Evolutionary conservation across 1,284 basidiomycete genomes (phyloP).

Genomic region (Apiotrichum domesticum): DNA sequence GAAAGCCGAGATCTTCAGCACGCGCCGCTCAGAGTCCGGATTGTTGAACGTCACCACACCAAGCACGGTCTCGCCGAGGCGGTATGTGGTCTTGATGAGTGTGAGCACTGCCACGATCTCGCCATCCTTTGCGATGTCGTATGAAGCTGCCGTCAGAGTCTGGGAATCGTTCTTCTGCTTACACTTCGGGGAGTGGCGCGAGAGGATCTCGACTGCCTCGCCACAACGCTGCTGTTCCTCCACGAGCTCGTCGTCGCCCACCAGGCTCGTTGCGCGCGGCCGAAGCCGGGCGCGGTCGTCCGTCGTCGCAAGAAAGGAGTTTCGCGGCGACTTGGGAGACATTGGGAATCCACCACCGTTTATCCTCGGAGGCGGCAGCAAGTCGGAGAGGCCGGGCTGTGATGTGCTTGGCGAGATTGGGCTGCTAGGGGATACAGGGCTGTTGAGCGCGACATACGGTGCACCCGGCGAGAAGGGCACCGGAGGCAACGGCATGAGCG

Average conservation of each 20-base stretch:
- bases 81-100: constrained; percentile 78
- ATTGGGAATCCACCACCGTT: neutral
- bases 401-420: neutral
- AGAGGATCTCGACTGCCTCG: constrained; percentile 84
- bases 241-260: constrained; percentile 43
- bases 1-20: constrained; percentile 64
- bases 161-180: constrained; percentile 19
- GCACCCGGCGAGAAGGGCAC: neutral
- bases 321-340: neutral
- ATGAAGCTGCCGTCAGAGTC: constrained; percentile 58
- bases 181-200: constrained; percentile 82
- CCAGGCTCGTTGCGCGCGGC: constrained; percentile 22
- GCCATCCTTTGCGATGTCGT: constrained; percentile 86
- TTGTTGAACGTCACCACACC: constrained; percentile 83
- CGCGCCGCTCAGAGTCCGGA: constrained; percentile 15
- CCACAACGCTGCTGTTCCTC: constrained; percentile 56
- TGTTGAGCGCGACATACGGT: neutral
- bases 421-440: neutral
- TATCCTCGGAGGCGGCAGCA: neutral
- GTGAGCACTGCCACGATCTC: constrained; percentile 81
- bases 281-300: neutral
- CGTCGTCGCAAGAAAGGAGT: neutral
- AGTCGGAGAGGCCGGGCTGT: neutral
- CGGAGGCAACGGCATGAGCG: constrained; percentile 4
- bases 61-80: constrained; percentile 80